phyloP scores from a whole-genome alignment of 1,284 basidiomycete species.

The Mycena citricolor region DNA sequence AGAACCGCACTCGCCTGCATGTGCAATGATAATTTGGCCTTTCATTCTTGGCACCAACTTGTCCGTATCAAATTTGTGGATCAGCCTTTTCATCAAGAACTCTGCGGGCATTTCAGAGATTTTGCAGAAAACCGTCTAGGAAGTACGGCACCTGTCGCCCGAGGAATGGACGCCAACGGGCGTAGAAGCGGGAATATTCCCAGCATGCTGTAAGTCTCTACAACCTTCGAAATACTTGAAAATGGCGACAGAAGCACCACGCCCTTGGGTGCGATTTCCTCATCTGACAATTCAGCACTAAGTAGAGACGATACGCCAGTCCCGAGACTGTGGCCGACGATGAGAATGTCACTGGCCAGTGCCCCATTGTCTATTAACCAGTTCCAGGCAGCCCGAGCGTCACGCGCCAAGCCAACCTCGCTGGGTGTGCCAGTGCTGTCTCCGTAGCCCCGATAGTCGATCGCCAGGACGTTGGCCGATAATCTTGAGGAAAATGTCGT shows the following conservation, averaged over 20 bases:
- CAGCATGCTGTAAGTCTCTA: constrained; percentile 72
- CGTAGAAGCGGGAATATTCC: constrained; percentile 73
- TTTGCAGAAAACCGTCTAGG: neutral
- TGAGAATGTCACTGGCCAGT: constrained; percentile 55
- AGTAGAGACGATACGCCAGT: constrained; percentile 75
- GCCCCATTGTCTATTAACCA: constrained; percentile 70
- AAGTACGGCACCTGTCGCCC: constrained; percentile 59
- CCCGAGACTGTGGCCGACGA: constrained; percentile 83
- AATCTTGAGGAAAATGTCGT: constrained; percentile 61
- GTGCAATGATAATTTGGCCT: constrained; percentile 72
- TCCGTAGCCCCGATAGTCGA: constrained; percentile 89
- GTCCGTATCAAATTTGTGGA: constrained; percentile 68
- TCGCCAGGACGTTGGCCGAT: constrained; percentile 74
- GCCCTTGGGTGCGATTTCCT: constrained; percentile 55
- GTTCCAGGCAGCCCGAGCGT: constrained; percentile 81
- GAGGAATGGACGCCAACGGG: constrained; percentile 69
- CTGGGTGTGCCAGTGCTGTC: constrained; percentile 82
- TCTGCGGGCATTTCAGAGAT: constrained; percentile 36
- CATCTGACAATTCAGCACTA: constrained; percentile 54
- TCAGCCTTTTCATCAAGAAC: constrained; percentile 54
- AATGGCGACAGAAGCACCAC: constrained; percentile 80
- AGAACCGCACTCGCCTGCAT: constrained; percentile 50
- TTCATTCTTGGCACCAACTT: constrained; percentile 59
- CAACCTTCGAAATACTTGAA: constrained; percentile 59
- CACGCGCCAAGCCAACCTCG: constrained; percentile 71